phyloP scores from a whole-genome alignment of 2,329 filamentous ascomycete genomes.

The Botrytis fabae region DNA sequence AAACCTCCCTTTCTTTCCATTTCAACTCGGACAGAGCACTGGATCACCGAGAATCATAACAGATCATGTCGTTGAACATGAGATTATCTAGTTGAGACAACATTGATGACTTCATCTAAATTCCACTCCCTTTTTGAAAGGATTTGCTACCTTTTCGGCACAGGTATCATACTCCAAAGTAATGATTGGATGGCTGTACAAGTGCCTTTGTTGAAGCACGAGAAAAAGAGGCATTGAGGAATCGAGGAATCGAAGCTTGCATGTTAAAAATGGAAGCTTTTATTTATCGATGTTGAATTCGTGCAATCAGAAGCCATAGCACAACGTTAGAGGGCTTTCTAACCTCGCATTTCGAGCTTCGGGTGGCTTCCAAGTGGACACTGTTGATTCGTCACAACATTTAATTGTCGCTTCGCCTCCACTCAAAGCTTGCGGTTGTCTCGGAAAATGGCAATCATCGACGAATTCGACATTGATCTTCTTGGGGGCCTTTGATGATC shows the following conservation, averaged over 20 bases:
- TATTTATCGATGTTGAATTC: constrained; percentile 12
- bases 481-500: constrained; percentile 6
- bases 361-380: constrained; percentile 3
- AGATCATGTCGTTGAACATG: not conserved
- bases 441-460: constrained; percentile 12
- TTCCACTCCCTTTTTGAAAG: not conserved
- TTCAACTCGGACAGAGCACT: not conserved
- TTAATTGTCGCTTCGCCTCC: constrained; percentile 2
- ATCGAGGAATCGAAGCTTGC: constrained; percentile 8
- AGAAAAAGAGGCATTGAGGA: constrained; percentile 5
- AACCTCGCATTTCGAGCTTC: constrained; percentile 22
- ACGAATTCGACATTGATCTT: not conserved
- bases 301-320: constrained; percentile 11
- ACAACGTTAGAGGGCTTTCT: not conserved
- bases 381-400: not conserved
- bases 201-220: not conserved
- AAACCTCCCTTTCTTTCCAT: not conserved
- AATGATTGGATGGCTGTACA: not conserved
- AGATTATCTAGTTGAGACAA: not conserved
- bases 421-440: not conserved
- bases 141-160: not conserved
- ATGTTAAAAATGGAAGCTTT: constrained; percentile 5
- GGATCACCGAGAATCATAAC: not conserved
- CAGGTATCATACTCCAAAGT: not conserved
- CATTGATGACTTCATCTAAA: constrained; percentile 13